These are phyloP conservation scores for Sugiyamaella castrensis DNA, from an alignment of 1,139 yeast species.

Conservation along the genomic window DNA sequence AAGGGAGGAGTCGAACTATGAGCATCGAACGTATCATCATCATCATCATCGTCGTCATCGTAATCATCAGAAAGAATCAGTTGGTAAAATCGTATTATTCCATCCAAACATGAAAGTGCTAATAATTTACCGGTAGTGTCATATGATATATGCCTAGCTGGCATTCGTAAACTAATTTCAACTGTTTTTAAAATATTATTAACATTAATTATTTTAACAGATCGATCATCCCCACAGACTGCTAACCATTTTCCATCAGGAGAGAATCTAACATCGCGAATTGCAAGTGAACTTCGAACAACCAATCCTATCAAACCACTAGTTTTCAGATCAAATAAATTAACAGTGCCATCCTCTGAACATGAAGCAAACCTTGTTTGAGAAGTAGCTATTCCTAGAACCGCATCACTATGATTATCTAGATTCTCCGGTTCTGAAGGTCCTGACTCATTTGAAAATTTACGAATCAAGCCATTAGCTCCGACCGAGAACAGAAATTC, in stretches of 20 bases:
- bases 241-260: conserved; percentile 69
- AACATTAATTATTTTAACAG: conserved; percentile 54
- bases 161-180: conserved; percentile 45
- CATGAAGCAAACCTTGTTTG: conserved; percentile 35
- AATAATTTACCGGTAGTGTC: conserved; percentile 58
- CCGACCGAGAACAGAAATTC: conserved; percentile 39
- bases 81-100: conserved; percentile 62
- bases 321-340: conserved; percentile 31
- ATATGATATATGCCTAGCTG: conserved; percentile 57
- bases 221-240: conserved; percentile 75
- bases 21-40: background rate
- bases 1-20: conserved; percentile 34
- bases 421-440: conserved; percentile 34
- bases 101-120: conserved; percentile 64
- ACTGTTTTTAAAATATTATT: conserved; percentile 40
- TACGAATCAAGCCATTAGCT: conserved; percentile 36
- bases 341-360: conserved; percentile 39
- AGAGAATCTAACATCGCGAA: conserved; percentile 63
- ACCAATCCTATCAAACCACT: conserved; percentile 28
- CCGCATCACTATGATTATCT: conserved; percentile 34
- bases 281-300: conserved; percentile 51
- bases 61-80: conserved; percentile 31
- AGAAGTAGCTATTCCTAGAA: conserved; percentile 24
- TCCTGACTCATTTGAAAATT: conserved; percentile 33
- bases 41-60: background rate